phyloP scores from a whole-genome alignment of 768 basidiomycete species.

The Leccinum broughii region DNA sequence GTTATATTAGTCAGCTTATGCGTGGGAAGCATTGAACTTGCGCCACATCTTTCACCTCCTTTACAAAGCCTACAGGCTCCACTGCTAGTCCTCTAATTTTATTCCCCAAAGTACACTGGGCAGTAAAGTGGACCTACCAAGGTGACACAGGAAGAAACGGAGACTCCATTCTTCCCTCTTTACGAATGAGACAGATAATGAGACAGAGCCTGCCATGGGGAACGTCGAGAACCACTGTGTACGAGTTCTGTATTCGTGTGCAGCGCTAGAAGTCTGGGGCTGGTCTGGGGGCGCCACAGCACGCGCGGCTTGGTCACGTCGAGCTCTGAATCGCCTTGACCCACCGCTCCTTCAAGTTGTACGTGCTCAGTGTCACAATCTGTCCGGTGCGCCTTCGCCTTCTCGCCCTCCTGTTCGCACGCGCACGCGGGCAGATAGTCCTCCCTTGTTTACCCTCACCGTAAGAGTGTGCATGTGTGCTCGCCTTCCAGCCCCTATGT shows the following conservation, averaged over 20 bases:
- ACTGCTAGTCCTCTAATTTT: neutral
- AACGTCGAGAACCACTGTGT: neutral
- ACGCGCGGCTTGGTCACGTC: neutral
- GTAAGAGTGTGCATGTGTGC: too few relatives aligned
- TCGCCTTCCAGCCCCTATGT: too few relatives aligned
- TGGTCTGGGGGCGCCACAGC: neutral
- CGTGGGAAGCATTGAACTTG: neutral
- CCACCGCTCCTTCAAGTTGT: neutral
- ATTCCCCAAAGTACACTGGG: neutral
- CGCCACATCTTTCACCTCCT: too few relatives aligned
- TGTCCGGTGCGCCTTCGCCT: neutral
- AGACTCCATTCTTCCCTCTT: too few relatives aligned
- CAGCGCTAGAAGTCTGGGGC: neutral
- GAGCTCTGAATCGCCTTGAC: neutral
- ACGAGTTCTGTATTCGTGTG: neutral
- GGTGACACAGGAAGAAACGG: neutral
- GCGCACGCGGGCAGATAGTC: neutral
- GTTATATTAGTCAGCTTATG: neutral
- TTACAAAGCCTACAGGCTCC: too few relatives aligned
- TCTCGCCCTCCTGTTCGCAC: neutral
- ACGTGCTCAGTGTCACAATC: neutral
- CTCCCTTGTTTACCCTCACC: too few relatives aligned
- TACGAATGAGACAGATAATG: too few relatives aligned
- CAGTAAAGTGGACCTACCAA: neutral
- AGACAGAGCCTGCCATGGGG: neutral